Percentiles rank a stretch among this genome's conserved stretches.
phyloP scores from a whole-genome alignment of 2,329 filamentous ascomycete species.

The Calonectria montana region DNA sequence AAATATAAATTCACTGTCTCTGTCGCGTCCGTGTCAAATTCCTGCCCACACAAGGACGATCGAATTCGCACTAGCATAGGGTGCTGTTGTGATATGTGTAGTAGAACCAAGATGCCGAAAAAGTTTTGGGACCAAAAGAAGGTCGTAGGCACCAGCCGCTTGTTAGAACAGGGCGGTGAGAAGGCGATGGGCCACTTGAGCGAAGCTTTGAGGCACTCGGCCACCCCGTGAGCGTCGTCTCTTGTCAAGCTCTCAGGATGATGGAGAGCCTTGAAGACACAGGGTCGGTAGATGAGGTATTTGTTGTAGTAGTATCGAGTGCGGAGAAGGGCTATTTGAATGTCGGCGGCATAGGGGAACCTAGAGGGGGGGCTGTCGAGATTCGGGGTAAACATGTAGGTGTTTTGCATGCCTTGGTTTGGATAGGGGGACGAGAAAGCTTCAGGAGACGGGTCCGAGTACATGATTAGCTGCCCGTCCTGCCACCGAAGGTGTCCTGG shows the following conservation, averaged over 20 bases:
- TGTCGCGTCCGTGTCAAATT: slow-evolving; percentile 62
- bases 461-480: slow-evolving; percentile 57
- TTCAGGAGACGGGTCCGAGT: slow-evolving; percentile 33
- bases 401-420: slow-evolving; percentile 33
- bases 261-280: slow-evolving; percentile 70
- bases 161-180: slow-evolving; percentile 66
- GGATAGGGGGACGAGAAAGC: slow-evolving; percentile 33
- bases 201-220: slow-evolving; percentile 66
- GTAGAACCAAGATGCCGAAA: slow-evolving; percentile 66
- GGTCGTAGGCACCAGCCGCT: slow-evolving; percentile 67
- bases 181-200: slow-evolving; percentile 70
- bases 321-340: slow-evolving; percentile 67
- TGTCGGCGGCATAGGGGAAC: slow-evolving; percentile 65
- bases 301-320: slow-evolving; percentile 70
- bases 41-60: slow-evolving; percentile 57
- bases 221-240: slow-evolving; percentile 66
- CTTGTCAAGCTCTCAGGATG: slow-evolving; percentile 63
- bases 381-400: slow-evolving; percentile 38
- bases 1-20: slow-evolving; percentile 64
- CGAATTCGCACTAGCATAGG: slow-evolving; percentile 62
- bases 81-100: slow-evolving; percentile 65
- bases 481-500: slow-evolving; percentile 67
- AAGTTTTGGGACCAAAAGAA: slow-evolving; percentile 74
- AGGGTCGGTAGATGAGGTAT: slow-evolving; percentile 68
- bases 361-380: slow-evolving; percentile 40